Evolutionary conservation across 371 early-diverging fungal genomes (phyloP).

Genomic region (Haplosporangium sp.): DNA sequence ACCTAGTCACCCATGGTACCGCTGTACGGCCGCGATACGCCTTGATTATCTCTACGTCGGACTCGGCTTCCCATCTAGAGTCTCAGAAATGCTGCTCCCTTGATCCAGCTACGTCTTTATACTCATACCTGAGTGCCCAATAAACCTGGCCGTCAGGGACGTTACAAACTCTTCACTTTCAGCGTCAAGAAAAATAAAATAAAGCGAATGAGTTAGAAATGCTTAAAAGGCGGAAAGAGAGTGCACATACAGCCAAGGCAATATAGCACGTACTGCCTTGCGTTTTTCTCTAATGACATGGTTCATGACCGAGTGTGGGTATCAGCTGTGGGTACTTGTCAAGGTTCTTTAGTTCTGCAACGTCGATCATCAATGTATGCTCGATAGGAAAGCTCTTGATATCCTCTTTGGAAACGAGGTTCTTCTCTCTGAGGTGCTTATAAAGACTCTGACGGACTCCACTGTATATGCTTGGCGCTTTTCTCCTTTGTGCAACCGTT

Average conservation of each 20-base stretch:
- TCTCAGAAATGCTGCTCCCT: constrained; percentile 4
- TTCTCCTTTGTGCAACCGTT: no score
- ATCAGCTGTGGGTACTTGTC: constrained; percentile 7
- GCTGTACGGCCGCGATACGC: constrained; percentile 1
- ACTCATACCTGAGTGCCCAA: constrained; percentile 13
- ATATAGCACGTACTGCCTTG: background rate
- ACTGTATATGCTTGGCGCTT: constrained; percentile 3
- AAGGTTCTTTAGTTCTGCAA: constrained; percentile 7
- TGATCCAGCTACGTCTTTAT: background rate
- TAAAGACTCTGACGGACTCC: constrained; percentile 19
- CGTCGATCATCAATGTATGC: constrained; percentile 14
- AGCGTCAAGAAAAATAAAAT: background rate
- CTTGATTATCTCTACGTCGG: constrained; percentile 5
- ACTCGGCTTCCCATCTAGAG: constrained; percentile 20
- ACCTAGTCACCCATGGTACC: constrained; percentile 23
- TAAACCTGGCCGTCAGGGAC: constrained; percentile 14
- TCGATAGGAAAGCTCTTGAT: background rate
- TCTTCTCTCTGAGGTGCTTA: constrained; percentile 1
- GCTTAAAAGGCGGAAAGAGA: no score
- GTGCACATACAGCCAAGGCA: background rate
- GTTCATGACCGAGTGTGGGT: background rate
- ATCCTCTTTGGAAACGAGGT: constrained; percentile 12
- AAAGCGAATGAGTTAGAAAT: background rate
- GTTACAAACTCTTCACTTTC: background rate
- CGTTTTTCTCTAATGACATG: background rate